Percentiles rank a stretch among this genome's conserved stretches.
These are phyloP conservation scores for Penicillium sp. DNA, from an alignment of 2,329 filamentous ascomycete species.

Conservation along the genomic window DNA sequence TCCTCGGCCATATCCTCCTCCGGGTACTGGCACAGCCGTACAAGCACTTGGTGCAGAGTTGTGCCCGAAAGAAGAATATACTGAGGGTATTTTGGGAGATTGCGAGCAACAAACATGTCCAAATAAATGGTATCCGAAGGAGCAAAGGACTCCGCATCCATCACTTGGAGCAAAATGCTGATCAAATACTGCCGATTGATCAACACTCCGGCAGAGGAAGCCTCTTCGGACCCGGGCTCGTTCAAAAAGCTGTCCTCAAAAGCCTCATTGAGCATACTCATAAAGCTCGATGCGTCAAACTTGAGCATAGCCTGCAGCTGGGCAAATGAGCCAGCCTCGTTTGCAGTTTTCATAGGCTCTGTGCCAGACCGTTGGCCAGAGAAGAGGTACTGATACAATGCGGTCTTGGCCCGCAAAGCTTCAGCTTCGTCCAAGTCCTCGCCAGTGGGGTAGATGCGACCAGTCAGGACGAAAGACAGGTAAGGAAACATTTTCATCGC, in stretches of 20 bases:
- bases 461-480: slow-evolving; percentile 85
- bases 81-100: slow-evolving; percentile 93
- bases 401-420: slow-evolving; percentile 75
- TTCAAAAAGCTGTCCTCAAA: slow-evolving; percentile 96
- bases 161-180: slow-evolving; percentile 86
- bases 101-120: slow-evolving; percentile 97
- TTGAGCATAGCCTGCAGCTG: slow-evolving; percentile 82
- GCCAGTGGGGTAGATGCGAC: slow-evolving; percentile 87
- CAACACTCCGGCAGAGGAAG: slow-evolving; percentile 57
- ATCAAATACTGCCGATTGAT: slow-evolving; percentile 92
- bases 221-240: slow-evolving; percentile 67
- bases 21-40: slow-evolving; percentile 82
- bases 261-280: slow-evolving; percentile 94
- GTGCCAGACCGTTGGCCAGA: slow-evolving; percentile 62
- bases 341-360: slow-evolving; percentile 34
- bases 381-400: slow-evolving; percentile 92
- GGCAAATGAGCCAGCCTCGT: slow-evolving; percentile 74
- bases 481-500: slow-evolving; percentile 94
- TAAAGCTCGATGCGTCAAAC: slow-evolving; percentile 87
- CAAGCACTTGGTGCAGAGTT: slow-evolving; percentile 76
- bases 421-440: slow-evolving; percentile 71
- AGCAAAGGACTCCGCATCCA: slow-evolving; percentile 72
- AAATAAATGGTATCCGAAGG: slow-evolving; percentile 86
- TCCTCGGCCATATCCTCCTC: slow-evolving; percentile 81
- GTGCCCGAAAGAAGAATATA: slow-evolving; percentile 90